A percentile compares a stretch with the other conserved stretches of the same genome.
These are phyloP conservation scores for Aureobasidium sp. DNA, from an alignment of 2,329 filamentous ascomycete genomes.

Conservation along the genomic window DNA sequence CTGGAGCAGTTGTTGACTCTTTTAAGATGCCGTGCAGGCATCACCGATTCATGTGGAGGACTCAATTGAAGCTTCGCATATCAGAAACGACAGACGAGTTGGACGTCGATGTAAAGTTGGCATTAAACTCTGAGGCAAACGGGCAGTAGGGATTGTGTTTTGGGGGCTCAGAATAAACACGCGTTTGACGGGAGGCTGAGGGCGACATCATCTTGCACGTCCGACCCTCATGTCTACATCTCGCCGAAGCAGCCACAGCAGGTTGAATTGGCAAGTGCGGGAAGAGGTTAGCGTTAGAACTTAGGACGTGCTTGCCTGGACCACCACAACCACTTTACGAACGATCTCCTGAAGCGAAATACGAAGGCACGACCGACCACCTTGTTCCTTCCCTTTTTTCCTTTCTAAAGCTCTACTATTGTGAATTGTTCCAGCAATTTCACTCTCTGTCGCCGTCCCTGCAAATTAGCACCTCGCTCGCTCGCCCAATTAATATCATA, in stretches of 20 bases:
- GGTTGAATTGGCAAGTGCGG: not conserved
- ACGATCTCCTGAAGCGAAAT: not conserved
- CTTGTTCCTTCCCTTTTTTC: not conserved
- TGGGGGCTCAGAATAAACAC: not conserved
- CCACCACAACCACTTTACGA: too few species aligned
- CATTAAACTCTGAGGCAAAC: not conserved
- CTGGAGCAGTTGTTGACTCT: not conserved
- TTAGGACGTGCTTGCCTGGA: too few species aligned
- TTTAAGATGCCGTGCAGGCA: not conserved
- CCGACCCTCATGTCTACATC: not conserved
- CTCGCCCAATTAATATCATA: conserved; percentile 1
- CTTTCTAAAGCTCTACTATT: not conserved
- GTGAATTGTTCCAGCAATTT: not conserved
- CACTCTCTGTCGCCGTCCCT: not conserved
- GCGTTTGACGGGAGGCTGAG: not conserved
- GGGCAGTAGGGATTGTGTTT: not conserved
- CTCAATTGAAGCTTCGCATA: not conserved
- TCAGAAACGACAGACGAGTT: not conserved
- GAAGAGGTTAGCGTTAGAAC: not conserved
- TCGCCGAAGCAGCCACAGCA: conserved; percentile 2
- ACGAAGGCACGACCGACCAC: not conserved
- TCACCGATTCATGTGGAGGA: not conserved
- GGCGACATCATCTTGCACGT: not conserved
- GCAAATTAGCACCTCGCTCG: not conserved
- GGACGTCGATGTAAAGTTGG: not conserved